phyloP scores from a whole-genome alignment of 2,329 filamentous ascomycete genomes.

The Lomentospora prolificans region DNA sequence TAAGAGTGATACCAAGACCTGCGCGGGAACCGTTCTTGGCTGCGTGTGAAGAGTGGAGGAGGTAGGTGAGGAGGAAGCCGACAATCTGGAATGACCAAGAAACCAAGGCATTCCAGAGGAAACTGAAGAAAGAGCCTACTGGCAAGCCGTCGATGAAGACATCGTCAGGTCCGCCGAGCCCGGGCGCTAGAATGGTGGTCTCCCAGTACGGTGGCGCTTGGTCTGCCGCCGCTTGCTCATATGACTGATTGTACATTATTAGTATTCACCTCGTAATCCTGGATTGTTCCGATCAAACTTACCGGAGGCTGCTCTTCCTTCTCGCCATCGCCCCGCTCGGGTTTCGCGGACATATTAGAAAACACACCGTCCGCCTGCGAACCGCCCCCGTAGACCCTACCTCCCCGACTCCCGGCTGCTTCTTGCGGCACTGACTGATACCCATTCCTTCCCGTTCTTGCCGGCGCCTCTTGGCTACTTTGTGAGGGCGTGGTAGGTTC shows the following conservation, averaged over 20 bases:
- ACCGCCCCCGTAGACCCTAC: constrained; percentile 55
- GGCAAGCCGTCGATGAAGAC: constrained; percentile 96
- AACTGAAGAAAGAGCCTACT: constrained; percentile 77
- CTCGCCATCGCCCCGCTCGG: constrained; percentile 60
- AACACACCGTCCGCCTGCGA: constrained; percentile 91
- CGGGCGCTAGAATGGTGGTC: constrained; percentile 91
- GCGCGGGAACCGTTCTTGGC: constrained; percentile 95
- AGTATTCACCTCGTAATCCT: too few species aligned
- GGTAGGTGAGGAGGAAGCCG: constrained; percentile 94
- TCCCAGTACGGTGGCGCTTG: constrained; percentile 98
- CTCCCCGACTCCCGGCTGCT: not conserved
- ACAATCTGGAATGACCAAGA: constrained; percentile 95
- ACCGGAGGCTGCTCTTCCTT: constrained; percentile 89
- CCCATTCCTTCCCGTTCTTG: constrained; percentile 8
- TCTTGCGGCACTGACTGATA: constrained; percentile 5
- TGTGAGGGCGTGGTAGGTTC: constrained; percentile 12
- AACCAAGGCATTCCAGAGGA: constrained; percentile 91
- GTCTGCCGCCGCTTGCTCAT: constrained; percentile 96
- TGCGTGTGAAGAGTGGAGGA: constrained; percentile 93
- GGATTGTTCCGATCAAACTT: constrained; percentile 36
- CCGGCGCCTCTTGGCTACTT: not conserved
- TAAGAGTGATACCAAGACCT: constrained; percentile 86
- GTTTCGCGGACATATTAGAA: constrained; percentile 87
- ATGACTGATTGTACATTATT: too few species aligned
- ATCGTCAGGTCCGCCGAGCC: constrained; percentile 81